Base-by-base conservation (phyloP, 116 monocot genomes). In the Zostera marina region DNA sequence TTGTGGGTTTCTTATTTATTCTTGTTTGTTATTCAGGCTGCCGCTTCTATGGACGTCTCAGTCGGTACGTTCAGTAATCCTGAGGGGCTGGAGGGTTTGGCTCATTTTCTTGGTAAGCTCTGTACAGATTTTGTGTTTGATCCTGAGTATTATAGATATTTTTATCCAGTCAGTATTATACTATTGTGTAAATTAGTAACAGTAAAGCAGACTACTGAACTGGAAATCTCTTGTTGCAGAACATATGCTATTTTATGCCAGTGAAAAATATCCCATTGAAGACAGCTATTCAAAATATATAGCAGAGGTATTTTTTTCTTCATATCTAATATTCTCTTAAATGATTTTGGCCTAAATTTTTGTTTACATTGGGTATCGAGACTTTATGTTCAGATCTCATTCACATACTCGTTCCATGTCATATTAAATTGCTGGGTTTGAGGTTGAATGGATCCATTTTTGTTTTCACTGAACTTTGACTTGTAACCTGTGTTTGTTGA, bases 241-340 rank as follows among this genome's bases (percentile, higher is more conserved):
- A 58, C 93, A 93, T 65, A 93, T 93, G 93, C 60, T 93, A 51
- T 93, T 93, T 77, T 93, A 77, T 81, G 88, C 93, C 13, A 93
- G 93, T 61, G 84, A 93, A 74, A 93, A 88, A 66, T 93, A 93
- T 81, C 93, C 93, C 5, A 67, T 56, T 38, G 93, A 93, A 75
- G 83, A 79, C 62, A 84, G 88, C 68, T 93, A 93, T 63, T 76
- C 70, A 25, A 84, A 84, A 56, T 93, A 74, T 46, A 83, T 93
- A 38, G 42, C 70, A 57, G 88, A 93, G 88, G 93, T 93, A 80
- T 49, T n/a, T n/a, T n/a, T 54, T 25, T 21, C 61, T 56, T 13
- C 26, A 6, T 26, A 38, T 56, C 12, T 56, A n/a, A 9, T 8
- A 16, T 3, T 51, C 8, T 20, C 21, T 8, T 20, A 19, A 15